Evolutionary conservation across 192 early-diverging fungal genomes (phyloP).

Genomic region (Coemansia sp.): DNA sequence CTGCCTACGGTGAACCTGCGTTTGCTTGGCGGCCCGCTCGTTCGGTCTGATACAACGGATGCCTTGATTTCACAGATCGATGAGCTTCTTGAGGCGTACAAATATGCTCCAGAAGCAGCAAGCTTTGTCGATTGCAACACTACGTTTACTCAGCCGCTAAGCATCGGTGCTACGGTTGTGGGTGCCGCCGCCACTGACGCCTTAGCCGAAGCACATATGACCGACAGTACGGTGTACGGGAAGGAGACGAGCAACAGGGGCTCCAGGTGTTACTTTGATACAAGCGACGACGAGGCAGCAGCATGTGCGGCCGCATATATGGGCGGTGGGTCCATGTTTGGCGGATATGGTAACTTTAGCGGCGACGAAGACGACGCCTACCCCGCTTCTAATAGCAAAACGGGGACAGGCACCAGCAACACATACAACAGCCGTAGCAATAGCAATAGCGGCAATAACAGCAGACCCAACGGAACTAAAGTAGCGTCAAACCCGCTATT

Average conservation of each 20-base stretch:
- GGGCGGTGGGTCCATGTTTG: conserved; percentile 29
- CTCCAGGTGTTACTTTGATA: conserved; percentile 34
- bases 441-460: not conserved
- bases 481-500: not conserved
- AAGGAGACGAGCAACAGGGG: conserved; percentile 19
- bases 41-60: conserved; percentile 70
- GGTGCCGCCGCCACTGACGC: not conserved
- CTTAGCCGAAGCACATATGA: not conserved
- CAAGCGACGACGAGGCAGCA: conserved; percentile 32
- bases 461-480: not conserved
- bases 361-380: conserved; percentile 26
- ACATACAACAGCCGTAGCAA: conserved; percentile 4
- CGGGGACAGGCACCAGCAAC: conserved; percentile 1
- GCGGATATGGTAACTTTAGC: conserved; percentile 34
- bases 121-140: conserved; percentile 38
- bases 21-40: conserved; percentile 69
- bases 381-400: not conserved
- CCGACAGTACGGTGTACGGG: not conserved
- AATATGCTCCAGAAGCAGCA: conserved; percentile 32
- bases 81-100: conserved; percentile 53
- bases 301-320: conserved; percentile 46
- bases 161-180: not conserved
- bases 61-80: conserved; percentile 58
- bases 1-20: conserved; percentile 64
- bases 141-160: conserved; percentile 3